Base-by-base conservation (phyloP, 2,329 filamentous ascomycete species). In the Phyllosticta citribraziliensis region DNA sequence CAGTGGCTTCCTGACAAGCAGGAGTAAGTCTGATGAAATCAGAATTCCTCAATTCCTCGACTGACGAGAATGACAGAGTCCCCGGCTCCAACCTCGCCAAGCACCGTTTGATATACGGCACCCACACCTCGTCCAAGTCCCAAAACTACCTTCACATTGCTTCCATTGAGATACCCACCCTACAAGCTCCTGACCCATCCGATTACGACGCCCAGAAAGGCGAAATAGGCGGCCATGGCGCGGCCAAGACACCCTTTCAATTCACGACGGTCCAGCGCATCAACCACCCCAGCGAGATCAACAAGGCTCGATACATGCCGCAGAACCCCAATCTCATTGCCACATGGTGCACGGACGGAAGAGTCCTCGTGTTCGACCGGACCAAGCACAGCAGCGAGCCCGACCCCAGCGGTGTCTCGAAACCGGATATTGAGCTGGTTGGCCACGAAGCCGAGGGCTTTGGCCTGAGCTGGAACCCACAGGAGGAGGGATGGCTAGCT, bases 1-100 rank as follows among this genome's bases (percentile, higher is more conserved):
- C 94, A 99, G 79, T 99, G 95, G 95, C 88, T 99, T 68, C 94
- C 95, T 22, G 94, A 99, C 74, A 88, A 93, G 68, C 91, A 93
- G 80, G 86, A 88, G 79, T 84, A 74, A 67, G 80, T 72, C n/a
- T 27, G 12, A 47, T 20, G 47, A 52, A 8, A 61, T 40, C n/a
- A n/a, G n/a, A 22, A 35, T 14, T 12, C n/a, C 52, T 55, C 24
- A n/a, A 40, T 20, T 11, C 22, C 50, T n/a, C 3, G n/a, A 47
- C 14, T 47, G 17, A 47, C 40, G 17, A 17, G 20, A 6, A 9
- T 24, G 12, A 27, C 63, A 72, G 70, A 10, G 67, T 74, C 25
- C 87, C 91, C 57, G 92, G 89, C 73, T 95, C 94, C 76, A 89
- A 91, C 69, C 91, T 90, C 74, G 88, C 86, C 59, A 87, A 88